Percentiles rank a stretch among this genome's conserved stretches.
phyloP scores from a whole-genome alignment of 176 grass and related monocot species.

The Stipa capillata region DNA sequence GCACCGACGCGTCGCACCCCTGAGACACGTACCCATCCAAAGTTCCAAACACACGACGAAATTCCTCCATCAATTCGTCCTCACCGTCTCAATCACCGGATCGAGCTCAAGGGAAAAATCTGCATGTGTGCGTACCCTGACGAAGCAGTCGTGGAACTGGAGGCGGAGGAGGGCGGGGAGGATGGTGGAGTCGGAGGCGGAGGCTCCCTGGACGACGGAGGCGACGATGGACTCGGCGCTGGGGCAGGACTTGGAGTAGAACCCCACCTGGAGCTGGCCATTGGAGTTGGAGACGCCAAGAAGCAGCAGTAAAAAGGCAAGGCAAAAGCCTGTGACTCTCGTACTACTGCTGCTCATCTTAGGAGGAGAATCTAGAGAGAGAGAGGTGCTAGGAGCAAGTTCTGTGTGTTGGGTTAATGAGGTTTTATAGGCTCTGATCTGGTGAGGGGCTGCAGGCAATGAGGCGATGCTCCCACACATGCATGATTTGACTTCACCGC shows the following conservation, averaged over 20 bases:
- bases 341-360: neutral
- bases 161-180: constrained; percentile 68
- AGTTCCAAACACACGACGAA: too few relatives aligned
- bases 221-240: constrained; percentile 58
- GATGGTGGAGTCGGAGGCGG: constrained; percentile 41
- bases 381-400: neutral
- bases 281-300: neutral
- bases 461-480: neutral
- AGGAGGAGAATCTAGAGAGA: neutral
- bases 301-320: constrained; percentile 17
- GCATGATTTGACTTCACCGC: neutral
- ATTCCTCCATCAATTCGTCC: too few relatives aligned
- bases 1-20: constrained; percentile 76
- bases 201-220: constrained; percentile 41
- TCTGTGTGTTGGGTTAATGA: constrained; percentile 26
- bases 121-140: too few relatives aligned
- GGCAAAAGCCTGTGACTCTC: too few relatives aligned
- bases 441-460: neutral
- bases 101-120: too few relatives aligned
- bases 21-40: too few relatives aligned
- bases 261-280: constrained; percentile 58
- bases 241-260: constrained; percentile 72
- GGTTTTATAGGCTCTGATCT: constrained; percentile 25
- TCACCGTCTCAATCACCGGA: too few relatives aligned
- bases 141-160: constrained; percentile 93